Conservation (phyloP, 306 rosid genomes). For the Sindora glabra region DNA sequence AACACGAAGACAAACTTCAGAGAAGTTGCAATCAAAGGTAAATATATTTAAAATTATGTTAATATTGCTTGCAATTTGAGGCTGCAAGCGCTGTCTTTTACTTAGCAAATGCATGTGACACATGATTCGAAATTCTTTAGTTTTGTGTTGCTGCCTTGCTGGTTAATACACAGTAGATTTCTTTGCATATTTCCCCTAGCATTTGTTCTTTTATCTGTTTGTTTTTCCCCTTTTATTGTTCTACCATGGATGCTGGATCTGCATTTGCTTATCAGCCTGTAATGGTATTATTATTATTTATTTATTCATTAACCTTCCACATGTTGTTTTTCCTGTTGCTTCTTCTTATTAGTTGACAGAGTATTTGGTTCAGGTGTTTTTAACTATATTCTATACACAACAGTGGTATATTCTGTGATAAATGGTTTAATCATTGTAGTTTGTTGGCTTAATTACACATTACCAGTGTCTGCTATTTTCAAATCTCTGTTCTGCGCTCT, state of each 20-base stretch:
- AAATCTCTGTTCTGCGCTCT: neutral
- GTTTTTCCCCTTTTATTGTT: neutral
- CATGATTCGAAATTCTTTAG: neutral
- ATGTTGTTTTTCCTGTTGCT: neutral
- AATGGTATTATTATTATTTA: neutral
- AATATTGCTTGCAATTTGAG: neutral
- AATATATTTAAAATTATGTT: neutral
- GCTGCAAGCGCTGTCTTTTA: neutral
- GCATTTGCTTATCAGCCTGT: neutral
- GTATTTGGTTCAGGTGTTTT: neutral
- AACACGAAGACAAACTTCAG: constrained; percentile 63
- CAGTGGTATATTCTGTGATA: too few species aligned
- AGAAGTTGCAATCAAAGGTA: constrained; percentile 70
- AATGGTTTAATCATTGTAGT: neutral
- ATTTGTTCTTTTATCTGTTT: neutral
- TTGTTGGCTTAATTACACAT: neutral
- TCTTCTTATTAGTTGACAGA: neutral
- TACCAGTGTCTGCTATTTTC: neutral
- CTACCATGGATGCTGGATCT: neutral
- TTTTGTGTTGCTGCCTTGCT: neutral
- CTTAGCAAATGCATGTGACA: neutral
- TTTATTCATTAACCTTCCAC: too few species aligned
- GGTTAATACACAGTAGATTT: neutral
- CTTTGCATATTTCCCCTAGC: neutral
- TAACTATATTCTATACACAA: too few species aligned